These are phyloP conservation scores for Panicum miliaceum DNA, from an alignment of 176 grass and related monocot genomes.

Conservation along the genomic window DNA sequence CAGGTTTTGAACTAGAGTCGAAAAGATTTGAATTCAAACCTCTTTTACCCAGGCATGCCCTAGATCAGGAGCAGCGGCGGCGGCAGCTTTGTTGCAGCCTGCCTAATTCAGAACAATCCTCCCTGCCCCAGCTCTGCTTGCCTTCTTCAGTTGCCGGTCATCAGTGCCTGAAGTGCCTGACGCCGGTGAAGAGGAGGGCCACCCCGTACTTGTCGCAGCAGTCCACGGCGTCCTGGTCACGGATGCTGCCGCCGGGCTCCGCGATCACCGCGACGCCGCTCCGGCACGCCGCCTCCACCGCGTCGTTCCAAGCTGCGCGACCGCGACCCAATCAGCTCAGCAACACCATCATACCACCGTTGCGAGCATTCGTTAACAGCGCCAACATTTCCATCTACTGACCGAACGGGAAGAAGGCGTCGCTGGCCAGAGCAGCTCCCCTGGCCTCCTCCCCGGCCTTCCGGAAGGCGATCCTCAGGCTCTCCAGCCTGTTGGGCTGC, in stretches of 20 bases:
- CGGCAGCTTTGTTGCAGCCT: not conserved
- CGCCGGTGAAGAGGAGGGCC: constrained; percentile 79
- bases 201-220: constrained; percentile 95
- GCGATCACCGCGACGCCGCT: constrained; percentile 66
- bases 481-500: constrained; percentile 83
- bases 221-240: constrained; percentile 79
- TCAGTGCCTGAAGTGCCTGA: constrained; percentile 93
- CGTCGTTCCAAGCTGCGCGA: constrained; percentile 89
- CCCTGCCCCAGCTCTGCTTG: not conserved
- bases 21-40: too few relatives aligned
- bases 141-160: too few relatives aligned
- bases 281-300: constrained; percentile 87
- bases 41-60: not conserved
- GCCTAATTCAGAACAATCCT: not conserved
- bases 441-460: constrained; percentile 90
- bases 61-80: too few relatives aligned
- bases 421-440: constrained; percentile 85
- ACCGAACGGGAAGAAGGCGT: constrained; percentile 98
- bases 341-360: too few relatives aligned
- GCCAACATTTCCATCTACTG: not conserved
- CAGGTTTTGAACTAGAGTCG: too few relatives aligned
- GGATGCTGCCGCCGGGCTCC: constrained; percentile 77
- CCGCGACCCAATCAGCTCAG: not conserved
- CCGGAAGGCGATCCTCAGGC: constrained; percentile 81
- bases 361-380: not conserved